phyloP scores from a whole-genome alignment of 2,329 filamentous ascomycete genomes.

The Botrytis squamosa region DNA sequence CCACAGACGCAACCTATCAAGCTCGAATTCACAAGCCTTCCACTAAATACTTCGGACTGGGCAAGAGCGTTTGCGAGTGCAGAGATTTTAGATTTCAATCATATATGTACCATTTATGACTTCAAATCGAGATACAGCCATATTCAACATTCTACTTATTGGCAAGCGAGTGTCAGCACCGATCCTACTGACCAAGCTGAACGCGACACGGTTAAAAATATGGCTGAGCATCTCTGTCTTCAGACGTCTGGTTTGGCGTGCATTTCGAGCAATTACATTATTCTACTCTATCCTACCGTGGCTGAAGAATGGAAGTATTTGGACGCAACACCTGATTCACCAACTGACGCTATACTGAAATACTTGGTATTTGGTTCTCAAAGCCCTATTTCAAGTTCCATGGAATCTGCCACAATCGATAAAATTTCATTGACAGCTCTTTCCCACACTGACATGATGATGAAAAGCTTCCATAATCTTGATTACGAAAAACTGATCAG shows the following conservation, averaged over 20 bases:
- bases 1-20: neutral
- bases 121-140: slow-evolving; percentile 26
- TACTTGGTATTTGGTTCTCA: slow-evolving; percentile 33
- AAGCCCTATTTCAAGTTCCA: neutral
- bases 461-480: slow-evolving; percentile 29
- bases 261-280: slow-evolving; percentile 24
- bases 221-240: slow-evolving; percentile 29
- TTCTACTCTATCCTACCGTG: slow-evolving; percentile 33
- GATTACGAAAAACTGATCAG: slow-evolving; percentile 28
- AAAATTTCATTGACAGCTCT: slow-evolving; percentile 1
- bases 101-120: slow-evolving; percentile 34
- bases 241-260: slow-evolving; percentile 30
- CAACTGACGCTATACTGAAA: slow-evolving; percentile 25
- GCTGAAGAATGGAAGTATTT: slow-evolving; percentile 37
- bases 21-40: slow-evolving; percentile 5
- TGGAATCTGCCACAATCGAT: neutral
- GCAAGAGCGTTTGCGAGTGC: neutral
- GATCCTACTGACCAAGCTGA: slow-evolving; percentile 20
- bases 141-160: slow-evolving; percentile 18
- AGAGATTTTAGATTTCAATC: slow-evolving; percentile 24
- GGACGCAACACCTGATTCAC: slow-evolving; percentile 18
- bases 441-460: slow-evolving; percentile 6
- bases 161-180: slow-evolving; percentile 26
- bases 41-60: neutral
- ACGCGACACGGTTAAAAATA: slow-evolving; percentile 23